Conservation (phyloP, 305 asterid genomes). For the Solanum hybrid region DNA sequence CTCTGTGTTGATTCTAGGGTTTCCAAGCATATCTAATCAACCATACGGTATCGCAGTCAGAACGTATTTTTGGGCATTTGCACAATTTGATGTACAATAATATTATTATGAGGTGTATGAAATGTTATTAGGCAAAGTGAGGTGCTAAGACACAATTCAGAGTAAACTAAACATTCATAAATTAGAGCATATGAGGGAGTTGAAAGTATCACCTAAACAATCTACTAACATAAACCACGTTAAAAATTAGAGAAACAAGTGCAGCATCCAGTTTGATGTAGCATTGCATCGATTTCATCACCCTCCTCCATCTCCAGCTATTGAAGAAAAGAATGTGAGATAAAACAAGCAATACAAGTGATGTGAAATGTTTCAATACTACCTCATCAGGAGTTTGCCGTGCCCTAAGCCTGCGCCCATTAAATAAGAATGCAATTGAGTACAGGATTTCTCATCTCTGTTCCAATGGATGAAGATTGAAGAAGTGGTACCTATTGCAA, state of each 20-base stretch:
- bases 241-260: not conserved
- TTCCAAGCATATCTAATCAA: too few species aligned
- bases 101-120: not conserved
- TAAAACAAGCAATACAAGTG: not conserved
- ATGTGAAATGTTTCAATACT: not conserved
- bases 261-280: constrained; percentile 21
- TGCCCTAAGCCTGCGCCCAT: not conserved
- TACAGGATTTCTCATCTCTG: not conserved
- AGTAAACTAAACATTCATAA: not conserved
- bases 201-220: not conserved
- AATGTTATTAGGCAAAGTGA: not conserved
- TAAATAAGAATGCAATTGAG: not conserved
- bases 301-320: constrained; percentile 30
- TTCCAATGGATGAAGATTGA: too few species aligned
- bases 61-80: not conserved
- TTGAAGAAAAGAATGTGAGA: not conserved
- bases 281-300: constrained; percentile 29
- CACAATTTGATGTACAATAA: not conserved
- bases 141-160: not conserved
- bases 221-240: not conserved
- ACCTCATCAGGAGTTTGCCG: not conserved
- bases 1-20: too few species aligned
- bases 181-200: not conserved
- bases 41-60: too few species aligned
- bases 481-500: too few species aligned